Evolutionary conservation across 805 yeast species (phyloP).

Genomic region (Sugiyamaella floridensis): DNA sequence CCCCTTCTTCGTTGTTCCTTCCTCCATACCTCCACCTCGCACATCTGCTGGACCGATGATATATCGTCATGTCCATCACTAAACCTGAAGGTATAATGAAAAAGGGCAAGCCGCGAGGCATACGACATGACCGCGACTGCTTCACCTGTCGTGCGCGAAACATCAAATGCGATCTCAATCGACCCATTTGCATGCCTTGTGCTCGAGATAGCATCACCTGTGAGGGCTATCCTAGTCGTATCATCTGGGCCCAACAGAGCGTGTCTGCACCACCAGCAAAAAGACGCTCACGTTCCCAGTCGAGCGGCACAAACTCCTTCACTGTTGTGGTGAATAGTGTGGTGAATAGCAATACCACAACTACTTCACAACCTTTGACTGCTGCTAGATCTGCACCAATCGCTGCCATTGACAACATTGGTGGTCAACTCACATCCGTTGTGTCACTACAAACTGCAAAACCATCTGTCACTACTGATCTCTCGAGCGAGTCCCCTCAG

Average conservation of each 20-base stretch:
- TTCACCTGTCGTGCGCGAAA: slow-evolving; percentile 22
- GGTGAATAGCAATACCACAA: not conserved
- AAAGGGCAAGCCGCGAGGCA: slow-evolving; percentile 18
- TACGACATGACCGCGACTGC: slow-evolving; percentile 19
- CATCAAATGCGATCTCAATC: slow-evolving; percentile 18
- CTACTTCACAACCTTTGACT: not conserved
- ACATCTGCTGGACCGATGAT: not conserved
- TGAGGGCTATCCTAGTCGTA: slow-evolving; percentile 18
- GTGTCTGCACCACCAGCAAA: not conserved
- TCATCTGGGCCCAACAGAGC: slow-evolving; percentile 11
- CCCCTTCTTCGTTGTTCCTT: too few relatives aligned
- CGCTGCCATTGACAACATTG: not conserved
- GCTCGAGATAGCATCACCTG: slow-evolving; percentile 25
- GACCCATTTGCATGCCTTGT: slow-evolving; percentile 33
- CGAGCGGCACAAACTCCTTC: not conserved
- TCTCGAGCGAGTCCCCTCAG: too few relatives aligned
- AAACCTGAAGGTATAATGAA: not conserved
- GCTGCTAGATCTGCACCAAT: not conserved
- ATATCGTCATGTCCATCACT: not conserved
- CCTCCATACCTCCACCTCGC: too few relatives aligned
- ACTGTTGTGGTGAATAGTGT: too few relatives aligned
- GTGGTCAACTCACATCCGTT: too few relatives aligned
- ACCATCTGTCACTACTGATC: too few relatives aligned
- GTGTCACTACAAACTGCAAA: too few relatives aligned
- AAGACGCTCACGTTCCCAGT: not conserved